phyloP scores from a whole-genome alignment of 257 asterid species.

The Anisodus tanguticus region DNA sequence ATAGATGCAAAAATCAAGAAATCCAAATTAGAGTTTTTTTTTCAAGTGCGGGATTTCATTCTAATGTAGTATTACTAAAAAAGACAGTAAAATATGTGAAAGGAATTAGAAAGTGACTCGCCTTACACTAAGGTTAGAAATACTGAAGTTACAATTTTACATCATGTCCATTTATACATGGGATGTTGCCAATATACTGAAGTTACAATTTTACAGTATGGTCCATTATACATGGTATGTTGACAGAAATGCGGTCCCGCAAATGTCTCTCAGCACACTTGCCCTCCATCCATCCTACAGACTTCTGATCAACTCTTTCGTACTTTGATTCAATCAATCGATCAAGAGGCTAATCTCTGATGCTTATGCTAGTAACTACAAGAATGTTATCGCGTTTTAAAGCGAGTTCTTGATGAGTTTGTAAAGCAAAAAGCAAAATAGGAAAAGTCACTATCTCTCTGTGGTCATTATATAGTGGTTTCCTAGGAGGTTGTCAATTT shows the following conservation, averaged over 20 bases:
- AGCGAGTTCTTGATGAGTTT: not conserved
- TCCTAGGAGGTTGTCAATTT: not conserved
- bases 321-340: not conserved
- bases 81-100: not conserved
- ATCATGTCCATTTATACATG: not conserved
- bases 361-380: not conserved
- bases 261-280: not conserved
- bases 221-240: not conserved
- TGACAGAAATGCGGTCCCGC: not conserved
- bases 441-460: not conserved
- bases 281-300: slow-evolving; percentile 7
- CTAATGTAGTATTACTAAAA: not conserved
- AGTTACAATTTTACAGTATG: not conserved
- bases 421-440: not conserved
- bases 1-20: slow-evolving; percentile 11
- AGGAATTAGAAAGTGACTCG: not conserved
- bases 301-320: not conserved
- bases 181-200: not conserved
- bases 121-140: not conserved
- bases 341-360: not conserved
- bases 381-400: not conserved
- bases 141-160: not conserved
- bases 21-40: not conserved
- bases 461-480: slow-evolving; percentile 16
- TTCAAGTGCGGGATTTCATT: not conserved